phyloP scores from a whole-genome alignment of 306 rosid genomes.

The Malus domestica region DNA sequence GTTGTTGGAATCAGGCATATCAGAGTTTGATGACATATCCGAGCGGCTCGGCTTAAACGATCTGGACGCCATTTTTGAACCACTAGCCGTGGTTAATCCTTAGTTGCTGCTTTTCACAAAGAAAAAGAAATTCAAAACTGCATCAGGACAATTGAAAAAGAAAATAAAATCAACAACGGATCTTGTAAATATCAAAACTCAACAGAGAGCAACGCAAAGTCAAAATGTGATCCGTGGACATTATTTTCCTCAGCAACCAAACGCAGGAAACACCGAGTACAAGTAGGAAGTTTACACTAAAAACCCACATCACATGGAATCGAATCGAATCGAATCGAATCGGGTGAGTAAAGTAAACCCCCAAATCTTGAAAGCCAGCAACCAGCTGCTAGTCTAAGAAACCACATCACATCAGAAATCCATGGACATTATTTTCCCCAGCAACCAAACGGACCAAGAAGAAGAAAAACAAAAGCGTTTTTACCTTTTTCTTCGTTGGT shows the following conservation, averaged over 20 bases:
- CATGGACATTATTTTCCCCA: slow-evolving; percentile 2
- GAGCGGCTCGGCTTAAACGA: slow-evolving; percentile 55
- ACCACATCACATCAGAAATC: neutral
- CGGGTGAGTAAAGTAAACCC: neutral
- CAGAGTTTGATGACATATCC: slow-evolving; percentile 51
- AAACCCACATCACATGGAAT: slow-evolving; percentile 15
- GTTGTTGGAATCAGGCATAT: slow-evolving; percentile 38
- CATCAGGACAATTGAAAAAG: slow-evolving; percentile 9
- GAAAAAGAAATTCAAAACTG: slow-evolving; percentile 13
- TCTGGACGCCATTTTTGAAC: slow-evolving; percentile 55
- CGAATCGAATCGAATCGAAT: neutral
- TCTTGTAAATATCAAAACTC: neutral
- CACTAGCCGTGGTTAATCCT: neutral
- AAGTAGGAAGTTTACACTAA: neutral
- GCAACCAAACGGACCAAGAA: slow-evolving; percentile 13
- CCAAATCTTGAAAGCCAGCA: too few species aligned
- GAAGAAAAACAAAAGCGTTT: too few species aligned
- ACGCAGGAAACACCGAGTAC: neutral
- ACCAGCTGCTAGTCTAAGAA: too few species aligned
- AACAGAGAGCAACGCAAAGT: neutral
- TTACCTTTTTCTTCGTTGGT: neutral
- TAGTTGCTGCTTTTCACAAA: slow-evolving; percentile 28
- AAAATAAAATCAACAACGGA: neutral
- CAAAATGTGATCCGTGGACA: neutral
- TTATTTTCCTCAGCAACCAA: too few species aligned